Percentiles rank a stretch among this genome's conserved stretches.
phyloP scores from a whole-genome alignment of 164 flowering plant species.

The Tetrastigma voinierianum region DNA sequence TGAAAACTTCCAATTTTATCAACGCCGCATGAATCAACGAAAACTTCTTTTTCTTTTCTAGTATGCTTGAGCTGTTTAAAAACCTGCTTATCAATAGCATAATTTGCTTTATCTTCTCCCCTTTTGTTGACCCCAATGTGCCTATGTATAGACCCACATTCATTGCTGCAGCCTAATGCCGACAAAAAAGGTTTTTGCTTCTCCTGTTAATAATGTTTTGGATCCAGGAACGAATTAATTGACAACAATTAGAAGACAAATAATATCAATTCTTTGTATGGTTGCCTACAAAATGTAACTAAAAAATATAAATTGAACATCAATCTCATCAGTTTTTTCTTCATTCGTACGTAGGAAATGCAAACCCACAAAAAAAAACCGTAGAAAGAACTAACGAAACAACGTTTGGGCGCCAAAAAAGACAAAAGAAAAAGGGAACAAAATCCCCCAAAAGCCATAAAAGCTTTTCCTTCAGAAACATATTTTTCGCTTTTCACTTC shows the following conservation, averaged over 20 bases:
- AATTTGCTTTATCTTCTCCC: slow-evolving; percentile 13
- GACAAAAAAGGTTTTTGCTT: slow-evolving; percentile 42
- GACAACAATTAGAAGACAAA: background rate
- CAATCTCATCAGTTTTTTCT: too few relatives aligned
- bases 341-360: too few relatives aligned
- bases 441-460: background rate
- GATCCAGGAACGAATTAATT: background rate
- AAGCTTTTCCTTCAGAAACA: background rate
- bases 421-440: background rate
- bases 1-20: slow-evolving; percentile 14
- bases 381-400: too few relatives aligned
- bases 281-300: too few relatives aligned
- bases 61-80: slow-evolving; percentile 48
- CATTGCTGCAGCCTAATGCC: slow-evolving; percentile 14
- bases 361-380: too few relatives aligned
- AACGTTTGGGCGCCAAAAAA: background rate
- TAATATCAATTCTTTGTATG: background rate
- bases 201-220: slow-evolving; percentile 29
- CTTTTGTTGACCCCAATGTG: slow-evolving; percentile 15
- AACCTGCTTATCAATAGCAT: slow-evolving; percentile 27
- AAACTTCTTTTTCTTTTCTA: slow-evolving; percentile 17
- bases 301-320: too few relatives aligned
- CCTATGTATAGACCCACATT: slow-evolving; percentile 13
- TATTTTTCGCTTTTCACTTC: background rate
- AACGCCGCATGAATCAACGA: slow-evolving; percentile 6